Percentiles rank a stretch among this genome's conserved stretches.
Conservation (phyloP, 1,139 yeast genomes). For the Saccharomyces hybrid region DNA sequence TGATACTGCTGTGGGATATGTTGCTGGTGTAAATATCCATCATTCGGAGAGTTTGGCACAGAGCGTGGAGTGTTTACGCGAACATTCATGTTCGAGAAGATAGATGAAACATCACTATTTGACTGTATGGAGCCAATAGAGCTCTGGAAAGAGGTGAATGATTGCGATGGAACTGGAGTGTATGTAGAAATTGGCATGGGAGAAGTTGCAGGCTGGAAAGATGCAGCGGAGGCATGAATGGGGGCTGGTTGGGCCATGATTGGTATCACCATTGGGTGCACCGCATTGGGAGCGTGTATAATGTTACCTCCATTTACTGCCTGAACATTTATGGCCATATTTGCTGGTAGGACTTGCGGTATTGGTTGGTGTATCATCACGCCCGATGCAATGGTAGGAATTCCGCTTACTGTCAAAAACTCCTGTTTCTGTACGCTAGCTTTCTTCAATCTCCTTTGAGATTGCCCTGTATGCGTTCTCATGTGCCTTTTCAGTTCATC, state of each 20-base stretch:
- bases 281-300: background rate
- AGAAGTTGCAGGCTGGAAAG: background rate
- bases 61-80: background rate
- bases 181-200: background rate
- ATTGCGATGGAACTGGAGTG: background rate
- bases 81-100: background rate
- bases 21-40: background rate
- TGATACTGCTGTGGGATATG: background rate
- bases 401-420: background rate
- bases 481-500: conserved; percentile 89
- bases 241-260: background rate
- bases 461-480: conserved; percentile 51
- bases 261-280: background rate
- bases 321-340: background rate
- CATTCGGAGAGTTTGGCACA: background rate
- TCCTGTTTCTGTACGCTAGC: background rate
- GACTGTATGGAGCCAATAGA: background rate
- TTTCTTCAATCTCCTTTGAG: conserved; percentile 14
- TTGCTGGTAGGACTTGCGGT: background rate
- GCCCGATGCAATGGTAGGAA: background rate
- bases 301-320: background rate
- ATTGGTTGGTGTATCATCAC: background rate
- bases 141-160: background rate
- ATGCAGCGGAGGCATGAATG: background rate
- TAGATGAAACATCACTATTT: background rate